phyloP scores from a whole-genome alignment of 2,329 filamentous ascomycete genomes.

The Whalleya microplaca region DNA sequence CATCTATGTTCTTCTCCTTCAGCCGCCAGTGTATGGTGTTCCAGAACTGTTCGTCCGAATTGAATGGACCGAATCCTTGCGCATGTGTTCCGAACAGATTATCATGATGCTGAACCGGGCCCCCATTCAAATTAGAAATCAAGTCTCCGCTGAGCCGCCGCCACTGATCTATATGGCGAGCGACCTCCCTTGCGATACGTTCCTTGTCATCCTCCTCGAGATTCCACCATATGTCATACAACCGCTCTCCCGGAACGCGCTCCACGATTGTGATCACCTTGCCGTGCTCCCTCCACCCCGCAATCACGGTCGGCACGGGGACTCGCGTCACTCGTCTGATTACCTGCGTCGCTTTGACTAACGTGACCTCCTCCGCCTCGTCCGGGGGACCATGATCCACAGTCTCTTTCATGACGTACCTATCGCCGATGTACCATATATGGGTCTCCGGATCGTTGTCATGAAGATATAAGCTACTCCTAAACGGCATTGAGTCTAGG shows the following conservation, averaged over 20 bases:
- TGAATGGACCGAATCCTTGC: slow-evolving; percentile 27
- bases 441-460: slow-evolving; percentile 33
- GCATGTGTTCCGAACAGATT: slow-evolving; percentile 24
- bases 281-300: slow-evolving; percentile 34
- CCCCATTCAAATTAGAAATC: slow-evolving; percentile 24
- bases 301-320: slow-evolving; percentile 29
- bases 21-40: slow-evolving; percentile 18
- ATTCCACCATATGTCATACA: slow-evolving; percentile 35
- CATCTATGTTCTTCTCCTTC: slow-evolving; percentile 6
- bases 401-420: slow-evolving; percentile 30
- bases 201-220: slow-evolving; percentile 15
- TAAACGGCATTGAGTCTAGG: slow-evolving; percentile 32
- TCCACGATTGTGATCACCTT: slow-evolving; percentile 34
- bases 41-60: slow-evolving; percentile 28
- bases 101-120: slow-evolving; percentile 21
- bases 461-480: slow-evolving; percentile 27
- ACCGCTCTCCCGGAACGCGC: slow-evolving; percentile 20
- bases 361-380: slow-evolving; percentile 18
- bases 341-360: slow-evolving; percentile 23
- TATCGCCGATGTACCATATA: slow-evolving; percentile 32
- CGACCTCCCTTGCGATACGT: slow-evolving; percentile 29
- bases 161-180: slow-evolving; percentile 27
- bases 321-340: slow-evolving; percentile 18
- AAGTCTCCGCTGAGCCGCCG: slow-evolving; percentile 18
- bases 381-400: slow-evolving; percentile 23